Evolutionary conservation across 2,329 filamentous ascomycete species (phyloP), one percentile per base, ranked within the genome.

Genomic region (Hymenoscyphus infarciens): DNA sequence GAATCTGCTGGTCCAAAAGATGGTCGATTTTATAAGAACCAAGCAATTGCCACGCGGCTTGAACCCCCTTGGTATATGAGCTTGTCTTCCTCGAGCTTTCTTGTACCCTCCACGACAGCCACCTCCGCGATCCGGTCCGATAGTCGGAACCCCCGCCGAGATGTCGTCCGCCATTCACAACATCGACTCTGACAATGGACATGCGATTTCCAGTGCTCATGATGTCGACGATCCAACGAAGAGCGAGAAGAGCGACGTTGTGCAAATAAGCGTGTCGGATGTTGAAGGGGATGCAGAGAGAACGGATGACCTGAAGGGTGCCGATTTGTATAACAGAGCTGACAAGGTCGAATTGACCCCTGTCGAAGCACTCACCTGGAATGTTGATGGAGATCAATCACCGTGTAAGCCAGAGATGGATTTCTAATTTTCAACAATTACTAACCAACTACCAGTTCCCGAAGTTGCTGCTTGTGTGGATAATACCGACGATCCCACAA

Each of bases 391-490:
- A 15, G 74, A 76, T 39, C 72, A 76, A 64, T 76, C 74, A 19
- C 74, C 74, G 25, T 76, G 74, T 76, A 63, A 59, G 73, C 62
- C 11, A n/a, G 35, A 38, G 25, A 67, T 31, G 16, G 39, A 35
- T 11, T 35, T 15, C 3, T 54, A 25, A 0, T 19, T 22, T 38
- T 38, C 4, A 57, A 11, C 7, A n/a, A 6, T 8, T 60, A 38
- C 55, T 61, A n/a, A 61, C 3, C 56, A 25, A 38, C 57, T 31
- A 7, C 13, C 57, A 76, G 74, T 76, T 57, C 74, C 74, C 10
- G 74, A 76, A 61, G 74, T 76, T 33, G 74, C 74, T 13, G 72
- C 74, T 38, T 76, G 74, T 67, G 74, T 76, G 1, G 66, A 71
- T 1, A 76, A 75, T 52, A 75, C 72, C 1, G 63, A 70, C 63